Evolutionary conservation across 164 flowering plant genomes (phyloP), one percentile per base, ranked within the genome.

Genomic region (Macadamia tetraphylla): DNA sequence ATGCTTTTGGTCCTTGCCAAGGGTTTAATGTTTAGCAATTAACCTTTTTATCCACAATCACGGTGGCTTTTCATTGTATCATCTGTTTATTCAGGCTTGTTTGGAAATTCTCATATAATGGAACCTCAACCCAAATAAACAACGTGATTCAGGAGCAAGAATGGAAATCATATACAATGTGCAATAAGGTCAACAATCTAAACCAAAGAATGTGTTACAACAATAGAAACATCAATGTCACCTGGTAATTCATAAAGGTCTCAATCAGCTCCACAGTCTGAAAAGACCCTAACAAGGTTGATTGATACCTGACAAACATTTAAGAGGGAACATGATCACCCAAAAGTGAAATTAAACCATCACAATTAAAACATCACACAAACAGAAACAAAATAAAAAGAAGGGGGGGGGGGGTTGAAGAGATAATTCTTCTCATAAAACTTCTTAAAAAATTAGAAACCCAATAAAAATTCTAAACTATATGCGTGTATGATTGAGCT

Each of bases 171-270:
- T 57, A 40, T 15, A 48, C 3, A 8, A 15, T 23, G 29, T 13
- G 13, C 30, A 10, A 31, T 13, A 29, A 52, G 9, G n/a, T 35
- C 23, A 35, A 57, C 56, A 63, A 10, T 57, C 11, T 53, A 64
- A 15, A 15, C 53, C 46, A 58, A 23, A 64, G 1, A 7, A 32
- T 17, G 23, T 42, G 8, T 15, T 43, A 6, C 23, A 32, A 29
- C 6, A 61, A 40, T 53, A 60, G 23, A 23, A 23, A 23, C 23
- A 23, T 23, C 23, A 23, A 23, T 23, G 17, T 69, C 82, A 94
- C 99, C 97, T 94, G 98, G 74, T 94, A 94, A 78, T 92, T 92
- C 97, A 94, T 87, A 68, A 94, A 94, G 18, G 99, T 94, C 72
- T 92, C 99, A 66, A 94, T 92, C 71, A 94, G 70, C 71, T 94